A percentile compares a stretch with the other conserved stretches of the same genome.
These are phyloP conservation scores for Plasmodium billcollinsi DNA, from an alignment of 169 alveolate genomes.

Conservation along the genomic window DNA sequence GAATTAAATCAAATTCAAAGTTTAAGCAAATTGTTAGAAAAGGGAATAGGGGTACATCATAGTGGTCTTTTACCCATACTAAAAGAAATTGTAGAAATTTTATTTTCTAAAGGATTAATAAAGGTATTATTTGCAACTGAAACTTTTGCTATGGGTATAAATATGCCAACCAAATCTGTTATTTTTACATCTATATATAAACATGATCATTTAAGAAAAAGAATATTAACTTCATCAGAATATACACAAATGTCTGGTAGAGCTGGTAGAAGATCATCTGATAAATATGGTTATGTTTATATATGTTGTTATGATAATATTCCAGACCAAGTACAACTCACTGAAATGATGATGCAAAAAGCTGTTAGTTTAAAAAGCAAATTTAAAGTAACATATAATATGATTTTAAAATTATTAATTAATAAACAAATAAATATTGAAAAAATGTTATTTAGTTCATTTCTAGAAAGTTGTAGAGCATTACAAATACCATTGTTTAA, in stretches of 20 bases:
- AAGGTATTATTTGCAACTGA: conserved; percentile 98
- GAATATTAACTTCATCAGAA: conserved; percentile 96
- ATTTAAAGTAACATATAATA: conserved; percentile 94
- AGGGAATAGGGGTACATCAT: conserved; percentile 99
- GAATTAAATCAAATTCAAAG: conserved; percentile 91
- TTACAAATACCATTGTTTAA: conserved; percentile 83
- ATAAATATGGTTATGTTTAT: conserved; percentile 95
- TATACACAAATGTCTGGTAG: conserved; percentile 99
- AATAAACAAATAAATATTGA: conserved; percentile 88
- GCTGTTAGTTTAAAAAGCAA: conserved; percentile 91
- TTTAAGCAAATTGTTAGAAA: conserved; percentile 87
- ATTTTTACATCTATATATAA: conserved; percentile 95
- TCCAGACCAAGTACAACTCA: conserved; percentile 91
- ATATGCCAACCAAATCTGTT: conserved; percentile 99
- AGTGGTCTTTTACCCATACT: conserved; percentile 98
- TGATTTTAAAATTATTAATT: conserved; percentile 89
- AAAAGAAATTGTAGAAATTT: conserved; percentile 98
- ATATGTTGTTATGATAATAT: conserved; percentile 91
- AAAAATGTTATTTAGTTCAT: conserved; percentile 90
- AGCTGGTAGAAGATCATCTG: conserved; percentile 99
- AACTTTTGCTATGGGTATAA: conserved; percentile 99
- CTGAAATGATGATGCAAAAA: conserved; percentile 89
- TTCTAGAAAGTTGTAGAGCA: conserved; percentile 89
- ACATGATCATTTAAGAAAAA: conserved; percentile 92
- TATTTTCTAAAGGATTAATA: conserved; percentile 96